Evolutionary conservation across 2,329 filamentous ascomycete species (phyloP).

Genomic region (Colletotrichum cordylinicola): DNA sequence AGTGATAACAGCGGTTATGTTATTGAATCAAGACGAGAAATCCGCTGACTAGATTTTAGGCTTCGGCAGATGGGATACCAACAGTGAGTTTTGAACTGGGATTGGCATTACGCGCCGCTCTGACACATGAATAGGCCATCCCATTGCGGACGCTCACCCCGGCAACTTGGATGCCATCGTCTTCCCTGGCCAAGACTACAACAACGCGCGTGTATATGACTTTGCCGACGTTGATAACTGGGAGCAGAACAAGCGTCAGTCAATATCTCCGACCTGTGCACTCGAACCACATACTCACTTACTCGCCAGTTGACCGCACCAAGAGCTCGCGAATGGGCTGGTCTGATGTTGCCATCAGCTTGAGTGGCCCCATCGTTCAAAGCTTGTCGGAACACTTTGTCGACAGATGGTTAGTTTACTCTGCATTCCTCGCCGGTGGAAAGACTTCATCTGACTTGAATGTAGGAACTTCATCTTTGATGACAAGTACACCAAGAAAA

Average conservation of each 20-base stretch:
- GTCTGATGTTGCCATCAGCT: slow-evolving; percentile 83
- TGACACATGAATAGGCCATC: slow-evolving; percentile 57
- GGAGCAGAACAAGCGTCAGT: slow-evolving; percentile 78
- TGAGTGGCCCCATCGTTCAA: slow-evolving; percentile 76
- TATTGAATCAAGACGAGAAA: background rate
- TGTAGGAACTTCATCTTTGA: slow-evolving; percentile 83
- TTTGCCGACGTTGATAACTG: slow-evolving; percentile 80
- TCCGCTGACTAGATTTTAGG: slow-evolving; percentile 42
- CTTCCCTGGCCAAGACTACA: slow-evolving; percentile 92
- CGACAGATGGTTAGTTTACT: slow-evolving; percentile 70
- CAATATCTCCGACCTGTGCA: background rate
- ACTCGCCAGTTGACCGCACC: slow-evolving; percentile 69
- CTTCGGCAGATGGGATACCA: slow-evolving; percentile 89
- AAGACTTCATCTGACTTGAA: background rate
- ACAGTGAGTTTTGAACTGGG: slow-evolving; percentile 50
- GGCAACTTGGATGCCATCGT: slow-evolving; percentile 76
- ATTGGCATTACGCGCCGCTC: background rate
- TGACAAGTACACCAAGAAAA: slow-evolving; percentile 72
- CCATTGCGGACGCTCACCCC: slow-evolving; percentile 84
- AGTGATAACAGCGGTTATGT: slow-evolving; percentile 18
- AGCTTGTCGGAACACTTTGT: slow-evolving; percentile 81
- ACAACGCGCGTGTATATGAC: slow-evolving; percentile 85
- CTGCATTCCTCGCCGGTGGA: background rate
- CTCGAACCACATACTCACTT: background rate
- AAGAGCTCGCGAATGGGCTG: slow-evolving; percentile 88